These are phyloP conservation scores for Lodderomyces theae DNA, from an alignment of 1,139 yeast genomes.

Conservation along the genomic window DNA sequence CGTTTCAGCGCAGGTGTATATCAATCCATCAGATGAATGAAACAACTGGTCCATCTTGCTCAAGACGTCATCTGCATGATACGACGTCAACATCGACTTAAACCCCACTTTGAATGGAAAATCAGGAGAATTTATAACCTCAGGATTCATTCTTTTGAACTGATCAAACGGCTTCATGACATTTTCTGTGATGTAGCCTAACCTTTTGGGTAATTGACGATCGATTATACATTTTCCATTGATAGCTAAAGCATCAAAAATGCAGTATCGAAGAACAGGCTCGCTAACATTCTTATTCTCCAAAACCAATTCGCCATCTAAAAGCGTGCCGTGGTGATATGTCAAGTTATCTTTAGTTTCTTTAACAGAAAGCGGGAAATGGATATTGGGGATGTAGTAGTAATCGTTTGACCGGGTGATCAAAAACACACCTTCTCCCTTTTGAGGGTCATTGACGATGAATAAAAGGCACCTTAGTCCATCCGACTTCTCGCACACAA, in stretches of 20 bases:
- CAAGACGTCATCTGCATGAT: slow-evolving; percentile 75
- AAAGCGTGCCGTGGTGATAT: slow-evolving; percentile 79
- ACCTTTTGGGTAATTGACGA: slow-evolving; percentile 71
- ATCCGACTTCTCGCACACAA: slow-evolving; percentile 94
- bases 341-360: slow-evolving; percentile 52
- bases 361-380: slow-evolving; percentile 61
- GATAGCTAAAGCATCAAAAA: slow-evolving; percentile 87
- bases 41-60: slow-evolving; percentile 68
- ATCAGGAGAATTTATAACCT: slow-evolving; percentile 58
- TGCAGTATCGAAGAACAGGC: slow-evolving; percentile 63
- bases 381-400: slow-evolving; percentile 75
- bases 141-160: slow-evolving; percentile 66
- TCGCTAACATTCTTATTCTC: slow-evolving; percentile 53
- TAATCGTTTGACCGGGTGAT: slow-evolving; percentile 89
- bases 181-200: slow-evolving; percentile 83
- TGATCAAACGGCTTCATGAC: slow-evolving; percentile 80
- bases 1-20: slow-evolving; percentile 86
- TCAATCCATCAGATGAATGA: slow-evolving; percentile 91
- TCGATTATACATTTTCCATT: slow-evolving; percentile 71
- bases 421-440: slow-evolving; percentile 70
- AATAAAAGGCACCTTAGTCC: slow-evolving; percentile 81
- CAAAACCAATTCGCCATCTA: slow-evolving; percentile 85
- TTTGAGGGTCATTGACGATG: slow-evolving; percentile 64
- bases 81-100: slow-evolving; percentile 84
- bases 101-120: slow-evolving; percentile 85